Evolutionary conservation across 345 rosid species (phyloP).

Genomic region (Mangifera indica): DNA sequence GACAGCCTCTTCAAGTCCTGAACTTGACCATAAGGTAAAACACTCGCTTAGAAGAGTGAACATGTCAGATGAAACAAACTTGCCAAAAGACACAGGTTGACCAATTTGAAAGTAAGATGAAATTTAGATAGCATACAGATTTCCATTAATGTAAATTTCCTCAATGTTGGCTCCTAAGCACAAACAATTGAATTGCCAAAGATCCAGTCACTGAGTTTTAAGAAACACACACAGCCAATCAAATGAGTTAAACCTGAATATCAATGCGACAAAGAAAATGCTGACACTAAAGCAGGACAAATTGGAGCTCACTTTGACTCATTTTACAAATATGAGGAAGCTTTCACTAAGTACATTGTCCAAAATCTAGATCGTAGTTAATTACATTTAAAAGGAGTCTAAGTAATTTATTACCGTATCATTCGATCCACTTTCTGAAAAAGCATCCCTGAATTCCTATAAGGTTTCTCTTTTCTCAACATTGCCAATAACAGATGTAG

Average conservation of each 20-base stretch:
- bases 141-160: neutral
- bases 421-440: slow-evolving; percentile 37
- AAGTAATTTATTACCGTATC: slow-evolving; percentile 40
- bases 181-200: neutral
- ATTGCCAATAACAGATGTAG: slow-evolving; percentile 24
- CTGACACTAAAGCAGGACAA: slow-evolving; percentile 22
- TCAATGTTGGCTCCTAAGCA: neutral
- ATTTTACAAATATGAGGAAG: slow-evolving; percentile 24
- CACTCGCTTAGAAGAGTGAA: slow-evolving; percentile 58
- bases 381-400: neutral
- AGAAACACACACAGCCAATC: neutral
- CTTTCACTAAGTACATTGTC: neutral
- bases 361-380: slow-evolving; percentile 3
- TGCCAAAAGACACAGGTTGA: neutral
- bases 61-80: slow-evolving; percentile 12
- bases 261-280: slow-evolving; percentile 18
- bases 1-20: slow-evolving; percentile 74
- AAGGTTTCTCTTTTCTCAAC: slow-evolving; percentile 32
- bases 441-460: slow-evolving; percentile 51
- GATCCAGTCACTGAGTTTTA: neutral
- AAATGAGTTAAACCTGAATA: slow-evolving; percentile 24
- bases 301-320: slow-evolving; percentile 19
- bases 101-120: neutral
- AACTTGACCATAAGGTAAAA: slow-evolving; percentile 59
- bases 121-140: neutral